Conservation (phyloP, 1,284 basidiomycete genomes). For the Heliocybe sulcata region DNA sequence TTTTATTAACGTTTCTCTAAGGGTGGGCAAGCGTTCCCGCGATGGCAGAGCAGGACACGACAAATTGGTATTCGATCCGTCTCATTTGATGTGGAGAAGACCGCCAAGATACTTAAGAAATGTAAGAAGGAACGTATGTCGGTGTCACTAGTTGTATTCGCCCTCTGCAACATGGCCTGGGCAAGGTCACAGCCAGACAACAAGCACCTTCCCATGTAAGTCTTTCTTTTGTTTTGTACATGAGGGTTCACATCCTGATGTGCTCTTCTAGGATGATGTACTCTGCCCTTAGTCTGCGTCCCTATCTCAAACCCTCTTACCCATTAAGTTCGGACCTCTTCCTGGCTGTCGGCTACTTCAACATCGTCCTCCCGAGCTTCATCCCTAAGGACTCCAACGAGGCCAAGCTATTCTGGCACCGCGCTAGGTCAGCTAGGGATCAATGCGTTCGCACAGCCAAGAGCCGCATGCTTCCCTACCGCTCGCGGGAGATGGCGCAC, state of each 20-base stretch:
- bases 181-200: conserved; percentile 35
- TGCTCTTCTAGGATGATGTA: conserved; percentile 60
- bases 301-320: conserved; percentile 40
- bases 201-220: conserved; percentile 49
- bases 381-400: conserved; percentile 34
- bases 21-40: conserved; percentile 67
- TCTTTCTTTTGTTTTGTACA: conserved; percentile 2
- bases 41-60: conserved; percentile 33
- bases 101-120: conserved; percentile 50
- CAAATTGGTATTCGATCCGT: conserved; percentile 60
- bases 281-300: conserved; percentile 69
- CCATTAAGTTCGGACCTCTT: conserved; percentile 44
- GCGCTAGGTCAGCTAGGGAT: conserved; percentile 55
- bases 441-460: conserved; percentile 62
- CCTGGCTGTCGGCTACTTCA: conserved; percentile 75
- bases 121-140: conserved; percentile 69
- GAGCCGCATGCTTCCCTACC: conserved; percentile 48
- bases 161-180: conserved; percentile 72
- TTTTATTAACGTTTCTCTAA: conserved; percentile 13
- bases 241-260: neutral
- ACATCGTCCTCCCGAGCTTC: conserved; percentile 67
- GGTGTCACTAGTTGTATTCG: conserved; percentile 69
- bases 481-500: conserved; percentile 56
- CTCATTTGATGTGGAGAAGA: conserved; percentile 43
- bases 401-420: conserved; percentile 60